Conservation (phyloP, 495 filamentous ascomycete species). For the Xylaria flabelliformis region DNA sequence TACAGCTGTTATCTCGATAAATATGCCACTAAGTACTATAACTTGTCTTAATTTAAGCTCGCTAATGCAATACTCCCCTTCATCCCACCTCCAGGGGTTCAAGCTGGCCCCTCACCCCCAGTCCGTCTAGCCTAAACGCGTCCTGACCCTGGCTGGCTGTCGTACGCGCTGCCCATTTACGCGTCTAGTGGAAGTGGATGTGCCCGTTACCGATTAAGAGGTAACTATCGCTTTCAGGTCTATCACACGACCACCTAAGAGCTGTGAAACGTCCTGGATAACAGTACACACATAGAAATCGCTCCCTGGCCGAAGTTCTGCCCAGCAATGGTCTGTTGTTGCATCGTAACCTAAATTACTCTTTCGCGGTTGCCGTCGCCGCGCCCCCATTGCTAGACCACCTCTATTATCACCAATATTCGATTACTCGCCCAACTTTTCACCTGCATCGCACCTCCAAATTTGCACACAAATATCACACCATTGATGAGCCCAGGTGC, state of each 20-base stretch:
- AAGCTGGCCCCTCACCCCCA: not conserved
- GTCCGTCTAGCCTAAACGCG: slow-evolving; percentile 5
- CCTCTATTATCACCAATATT: not conserved
- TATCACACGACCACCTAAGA: not conserved
- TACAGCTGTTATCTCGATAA: not conserved
- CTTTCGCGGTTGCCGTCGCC: not conserved
- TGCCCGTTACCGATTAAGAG: not conserved
- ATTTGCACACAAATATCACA: not conserved
- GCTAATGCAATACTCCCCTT: not conserved
- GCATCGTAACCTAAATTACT: not conserved
- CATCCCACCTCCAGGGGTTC: not conserved
- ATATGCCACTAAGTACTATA: not conserved
- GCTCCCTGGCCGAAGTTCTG: not conserved
- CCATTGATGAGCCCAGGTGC: slow-evolving; percentile 6
- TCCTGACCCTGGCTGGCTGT: not conserved
- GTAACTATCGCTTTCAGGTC: not conserved
- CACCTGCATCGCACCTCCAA: not conserved
- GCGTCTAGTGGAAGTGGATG: slow-evolving; percentile 26
- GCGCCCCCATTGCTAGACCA: not conserved
- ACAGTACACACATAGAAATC: not conserved
- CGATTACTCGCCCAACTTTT: not conserved
- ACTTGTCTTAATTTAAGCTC: too few relatives aligned
- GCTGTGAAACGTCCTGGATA: not conserved
- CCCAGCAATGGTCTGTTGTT: slow-evolving; percentile 3
- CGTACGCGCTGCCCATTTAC: slow-evolving; percentile 13